Base-by-base conservation (phyloP, 345 rosid genomes). In the Eutrema japonicum region DNA sequence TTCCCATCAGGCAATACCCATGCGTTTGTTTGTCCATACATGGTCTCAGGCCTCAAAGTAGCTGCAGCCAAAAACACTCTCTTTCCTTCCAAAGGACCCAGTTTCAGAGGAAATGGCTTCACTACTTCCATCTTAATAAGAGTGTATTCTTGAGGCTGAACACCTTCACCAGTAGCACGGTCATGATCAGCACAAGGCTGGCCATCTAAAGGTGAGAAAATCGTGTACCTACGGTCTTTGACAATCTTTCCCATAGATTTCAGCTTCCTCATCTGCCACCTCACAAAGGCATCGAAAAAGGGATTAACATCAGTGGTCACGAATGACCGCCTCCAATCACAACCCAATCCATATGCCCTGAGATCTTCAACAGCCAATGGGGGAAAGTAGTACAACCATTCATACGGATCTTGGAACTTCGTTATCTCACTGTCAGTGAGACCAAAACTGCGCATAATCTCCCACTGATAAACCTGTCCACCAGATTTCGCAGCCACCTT, bases 111-210 rank as follows among this genome's bases (percentile, higher is more conserved):
- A 54, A 89, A 89, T 4, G 98, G 97, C 26, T 73, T 47, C 56
- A 81, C 68, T 8, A 91, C 88, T 80, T 91, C 97, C 98, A 91
- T 91, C 84, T 91, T 94, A 36, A 94, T 82, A 47, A 91, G 83
- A 22, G 95, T 88, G 67, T 94, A 94, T 27, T 94, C 98, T 67
- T 91, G 98, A n/a, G 98, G 97, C 80, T 83, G 96, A 46, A 93
- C 94, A 68, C 94, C 97, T 85, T 93, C 98, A 45, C 98, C 98
- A 35, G 77, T 78, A 50, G 98, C 98, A 77, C 97, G 85, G 78
- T 94, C 98, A 60, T 94, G 97, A 81, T 91, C 97, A 0, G 97
- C 97, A 59, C 97, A 94, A 32, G 97, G 98, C 80, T 91, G 98
- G 45, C 92, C 97, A 73, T 94, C 98, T 37, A 89, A 77, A 30